Conservation (phyloP, 164 flowering plant species). For the Macadamia integrifolia region DNA sequence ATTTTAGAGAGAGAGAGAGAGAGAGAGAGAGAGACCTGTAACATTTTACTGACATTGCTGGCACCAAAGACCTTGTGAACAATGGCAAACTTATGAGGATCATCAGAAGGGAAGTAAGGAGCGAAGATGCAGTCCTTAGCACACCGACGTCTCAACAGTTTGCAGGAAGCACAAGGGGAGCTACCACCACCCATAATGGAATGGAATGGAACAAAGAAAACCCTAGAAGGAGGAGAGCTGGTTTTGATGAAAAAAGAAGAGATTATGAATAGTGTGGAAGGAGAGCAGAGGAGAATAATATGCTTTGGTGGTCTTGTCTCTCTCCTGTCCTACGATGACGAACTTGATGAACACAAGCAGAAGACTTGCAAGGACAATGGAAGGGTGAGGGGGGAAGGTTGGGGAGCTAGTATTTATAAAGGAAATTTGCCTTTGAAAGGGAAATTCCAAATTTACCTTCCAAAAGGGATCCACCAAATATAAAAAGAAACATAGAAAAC, state of each 20-base stretch:
- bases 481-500: too few species aligned
- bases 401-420: too few species aligned
- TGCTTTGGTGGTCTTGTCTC: background rate
- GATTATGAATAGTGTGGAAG: background rate
- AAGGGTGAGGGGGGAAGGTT: background rate
- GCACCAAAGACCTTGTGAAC: constrained; percentile 93
- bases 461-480: too few species aligned
- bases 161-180: constrained; percentile 95
- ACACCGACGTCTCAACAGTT: constrained; percentile 75
- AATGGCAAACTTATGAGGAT: constrained; percentile 77
- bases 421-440: too few species aligned
- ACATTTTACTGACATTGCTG: constrained; percentile 90
- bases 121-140: constrained; percentile 87
- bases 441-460: too few species aligned
- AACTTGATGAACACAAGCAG: background rate
- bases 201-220: background rate
- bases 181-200: constrained; percentile 54
- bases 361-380: constrained; percentile 15
- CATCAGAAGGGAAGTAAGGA: constrained; percentile 82
- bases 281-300: background rate
- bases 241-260: background rate
- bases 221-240: background rate
- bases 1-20: constrained; percentile 8
- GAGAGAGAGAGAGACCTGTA: constrained; percentile 46
- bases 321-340: background rate